These are phyloP conservation scores for Centaurea solstitialis DNA, from an alignment of 129 eudicot species.

Conservation along the genomic window DNA sequence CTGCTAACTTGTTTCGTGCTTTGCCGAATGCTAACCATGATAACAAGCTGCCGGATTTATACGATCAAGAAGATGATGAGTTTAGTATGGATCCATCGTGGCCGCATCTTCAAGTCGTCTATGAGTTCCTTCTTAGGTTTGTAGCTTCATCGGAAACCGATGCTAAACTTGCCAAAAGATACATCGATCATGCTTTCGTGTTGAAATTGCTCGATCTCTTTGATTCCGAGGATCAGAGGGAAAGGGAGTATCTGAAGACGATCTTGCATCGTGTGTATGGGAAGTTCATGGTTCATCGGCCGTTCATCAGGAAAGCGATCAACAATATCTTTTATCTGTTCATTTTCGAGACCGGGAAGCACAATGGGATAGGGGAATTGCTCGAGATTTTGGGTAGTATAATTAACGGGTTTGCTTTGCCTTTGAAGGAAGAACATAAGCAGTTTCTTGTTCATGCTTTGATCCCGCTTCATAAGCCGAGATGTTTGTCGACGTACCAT, in stretches of 20 bases:
- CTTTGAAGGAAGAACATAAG: conserved; percentile 61
- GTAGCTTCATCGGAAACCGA: conserved; percentile 69
- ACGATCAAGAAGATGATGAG: conserved; percentile 77
- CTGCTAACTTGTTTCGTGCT: conserved; percentile 63
- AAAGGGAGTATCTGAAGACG: conserved; percentile 78
- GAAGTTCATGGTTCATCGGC: conserved; percentile 69
- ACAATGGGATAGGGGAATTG: conserved; percentile 55
- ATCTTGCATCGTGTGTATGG: conserved; percentile 62
- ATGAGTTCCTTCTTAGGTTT: conserved; percentile 70
- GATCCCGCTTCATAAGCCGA: conserved; percentile 79
- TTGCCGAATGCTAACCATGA: conserved; percentile 52
- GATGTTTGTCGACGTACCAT: conserved; percentile 56
- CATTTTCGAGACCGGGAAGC: conserved; percentile 49
- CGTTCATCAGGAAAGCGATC: conserved; percentile 65
- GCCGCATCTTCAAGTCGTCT: conserved; percentile 83
- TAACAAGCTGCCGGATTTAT: conserved; percentile 44
- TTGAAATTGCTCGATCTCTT: conserved; percentile 57
- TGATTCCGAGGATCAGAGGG: conserved; percentile 70
- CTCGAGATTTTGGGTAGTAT: conserved; percentile 69
- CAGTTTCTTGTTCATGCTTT: conserved; percentile 59
- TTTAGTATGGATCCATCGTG: conserved; percentile 65
- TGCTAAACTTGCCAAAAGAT: conserved; percentile 62
- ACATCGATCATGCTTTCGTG: conserved; percentile 55
- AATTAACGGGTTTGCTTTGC: conserved; percentile 61
- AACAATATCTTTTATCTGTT: conserved; percentile 52